Conservation (phyloP, 179 eudicot genomes). For the Spinacia oleracea region DNA sequence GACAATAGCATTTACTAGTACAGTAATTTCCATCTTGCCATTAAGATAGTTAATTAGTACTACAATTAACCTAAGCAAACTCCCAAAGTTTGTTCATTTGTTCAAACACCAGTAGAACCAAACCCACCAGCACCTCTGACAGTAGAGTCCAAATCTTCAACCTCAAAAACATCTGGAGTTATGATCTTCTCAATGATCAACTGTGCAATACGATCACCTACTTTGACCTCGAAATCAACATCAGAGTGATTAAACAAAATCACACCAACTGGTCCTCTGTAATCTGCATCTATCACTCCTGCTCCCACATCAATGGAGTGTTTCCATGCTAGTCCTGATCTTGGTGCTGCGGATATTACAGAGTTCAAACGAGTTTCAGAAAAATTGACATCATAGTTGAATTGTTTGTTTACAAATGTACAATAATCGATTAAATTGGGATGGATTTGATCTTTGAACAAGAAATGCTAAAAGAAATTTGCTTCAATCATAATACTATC, state of each 20-base stretch:
- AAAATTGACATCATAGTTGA: neutral
- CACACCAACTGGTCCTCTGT: slow-evolving; percentile 75
- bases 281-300: slow-evolving; percentile 83
- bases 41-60: neutral
- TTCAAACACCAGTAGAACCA: slow-evolving; percentile 72
- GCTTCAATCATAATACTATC: no score
- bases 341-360: slow-evolving; percentile 47
- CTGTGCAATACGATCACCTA: slow-evolving; percentile 73
- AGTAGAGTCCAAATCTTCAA: slow-evolving; percentile 68
- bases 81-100: no score
- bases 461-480: no score
- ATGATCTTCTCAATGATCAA: slow-evolving; percentile 63
- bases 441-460: no score
- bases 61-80: no score
- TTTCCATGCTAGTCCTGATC: slow-evolving; percentile 79
- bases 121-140: slow-evolving; percentile 70
- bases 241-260: slow-evolving; percentile 68
- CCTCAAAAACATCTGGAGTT: slow-evolving; percentile 68
- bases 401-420: neutral
- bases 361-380: neutral
- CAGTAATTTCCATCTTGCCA: neutral
- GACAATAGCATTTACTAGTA: neutral
- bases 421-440: no score
- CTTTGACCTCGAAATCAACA: slow-evolving; percentile 67
- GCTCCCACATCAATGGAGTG: slow-evolving; percentile 82